Evolutionary conservation across 2,329 filamentous ascomycete genomes (phyloP).

Genomic region (Parafenestella ontariensis): DNA sequence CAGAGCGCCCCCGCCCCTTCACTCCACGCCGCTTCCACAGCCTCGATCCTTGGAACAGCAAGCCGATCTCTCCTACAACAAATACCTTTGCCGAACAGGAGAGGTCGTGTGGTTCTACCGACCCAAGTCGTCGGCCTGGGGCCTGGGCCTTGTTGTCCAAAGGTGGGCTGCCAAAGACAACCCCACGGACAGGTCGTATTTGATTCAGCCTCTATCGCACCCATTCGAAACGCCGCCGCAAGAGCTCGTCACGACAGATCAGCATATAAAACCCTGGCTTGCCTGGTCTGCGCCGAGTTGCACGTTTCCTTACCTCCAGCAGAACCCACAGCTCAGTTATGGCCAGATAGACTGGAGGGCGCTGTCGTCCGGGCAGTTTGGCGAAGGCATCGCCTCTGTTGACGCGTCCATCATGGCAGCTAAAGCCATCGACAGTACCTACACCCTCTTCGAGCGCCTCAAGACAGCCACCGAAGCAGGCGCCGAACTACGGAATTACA

Average conservation of each 20-base stretch:
- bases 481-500: conserved; percentile 57
- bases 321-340: conserved; percentile 51
- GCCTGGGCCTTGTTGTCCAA: conserved; percentile 59
- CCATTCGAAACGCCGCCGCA: conserved; percentile 49
- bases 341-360: conserved; percentile 61
- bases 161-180: conserved; percentile 50
- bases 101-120: conserved; percentile 65
- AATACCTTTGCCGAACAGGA: conserved; percentile 61
- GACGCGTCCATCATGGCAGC: conserved; percentile 66
- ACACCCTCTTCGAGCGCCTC: conserved; percentile 61
- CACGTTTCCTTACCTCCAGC: conserved; percentile 55
- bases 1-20: conserved; percentile 28
- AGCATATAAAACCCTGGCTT: conserved; percentile 62
- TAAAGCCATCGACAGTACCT: conserved; percentile 62
- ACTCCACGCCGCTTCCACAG: conserved; percentile 50
- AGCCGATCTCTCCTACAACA: conserved; percentile 56
- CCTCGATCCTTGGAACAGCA: conserved; percentile 56
- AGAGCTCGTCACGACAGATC: conserved; percentile 54
- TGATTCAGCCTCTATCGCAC: conserved; percentile 59
- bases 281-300: conserved; percentile 64
- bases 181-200: conserved; percentile 45
- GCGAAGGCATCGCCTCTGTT: conserved; percentile 59
- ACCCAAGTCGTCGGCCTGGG: conserved; percentile 57
- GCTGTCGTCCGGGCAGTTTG: conserved; percentile 52
- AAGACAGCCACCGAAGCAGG: conserved; percentile 44